These are phyloP conservation scores for Arachis monticola DNA, from an alignment of 331 rosid species.

Conservation along the genomic window DNA sequence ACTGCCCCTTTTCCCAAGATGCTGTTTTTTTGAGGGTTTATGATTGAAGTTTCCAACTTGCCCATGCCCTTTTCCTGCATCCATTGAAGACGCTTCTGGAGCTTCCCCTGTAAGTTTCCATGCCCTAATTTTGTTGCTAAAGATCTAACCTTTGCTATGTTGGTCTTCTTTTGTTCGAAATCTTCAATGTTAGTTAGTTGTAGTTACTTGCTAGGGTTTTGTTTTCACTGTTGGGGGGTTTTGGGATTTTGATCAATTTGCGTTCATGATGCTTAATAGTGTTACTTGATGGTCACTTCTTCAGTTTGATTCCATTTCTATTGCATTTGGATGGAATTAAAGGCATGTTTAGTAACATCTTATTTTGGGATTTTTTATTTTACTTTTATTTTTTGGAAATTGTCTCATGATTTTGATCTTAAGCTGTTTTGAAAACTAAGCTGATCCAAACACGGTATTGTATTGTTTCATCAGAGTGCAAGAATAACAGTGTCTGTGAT, in stretches of 20 bases:
- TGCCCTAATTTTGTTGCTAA: constrained; percentile 43
- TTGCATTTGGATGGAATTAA: not conserved
- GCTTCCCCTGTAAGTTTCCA: constrained; percentile 44
- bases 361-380: no score
- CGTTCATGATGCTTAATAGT: constrained; percentile 11
- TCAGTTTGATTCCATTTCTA: constrained; percentile 12
- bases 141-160: constrained; percentile 16
- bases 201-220: constrained; percentile 51
- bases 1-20: not conserved
- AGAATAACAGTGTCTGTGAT: not conserved
- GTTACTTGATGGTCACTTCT: constrained; percentile 13
- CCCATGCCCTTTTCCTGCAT: constrained; percentile 39
- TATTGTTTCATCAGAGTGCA: not conserved
- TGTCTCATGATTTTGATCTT: no score
- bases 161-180: not conserved
- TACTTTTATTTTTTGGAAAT: no score
- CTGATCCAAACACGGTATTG: constrained; percentile 12
- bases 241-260: constrained; percentile 27
- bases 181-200: constrained; percentile 19
- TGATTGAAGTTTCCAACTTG: constrained; percentile 1
- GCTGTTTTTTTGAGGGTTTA: constrained; percentile 10
- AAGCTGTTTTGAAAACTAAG: no score
- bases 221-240: not conserved
- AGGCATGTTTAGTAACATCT: no score
- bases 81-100: constrained; percentile 28